These are phyloP conservation scores for Toxoplasma gondii DNA, from an alignment of 169 alveolate genomes.

Conservation along the genomic window DNA sequence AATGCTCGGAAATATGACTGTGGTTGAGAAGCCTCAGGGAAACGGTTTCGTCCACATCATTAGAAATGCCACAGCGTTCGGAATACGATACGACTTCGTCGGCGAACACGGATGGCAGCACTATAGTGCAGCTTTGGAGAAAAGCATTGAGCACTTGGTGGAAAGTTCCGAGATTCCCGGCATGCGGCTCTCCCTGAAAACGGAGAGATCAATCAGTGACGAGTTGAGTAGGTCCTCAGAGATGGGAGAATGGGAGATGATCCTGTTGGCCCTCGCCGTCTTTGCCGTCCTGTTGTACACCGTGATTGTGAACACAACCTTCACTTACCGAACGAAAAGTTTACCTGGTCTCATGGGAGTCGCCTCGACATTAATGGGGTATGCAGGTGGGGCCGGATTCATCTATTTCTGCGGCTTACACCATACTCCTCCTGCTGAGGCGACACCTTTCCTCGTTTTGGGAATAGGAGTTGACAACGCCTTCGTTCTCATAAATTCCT, in stretches of 20 bases:
- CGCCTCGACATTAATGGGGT: constrained; percentile 74
- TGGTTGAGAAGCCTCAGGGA: constrained; percentile 6
- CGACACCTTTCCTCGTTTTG: constrained; percentile 77
- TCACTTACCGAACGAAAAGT: constrained; percentile 45
- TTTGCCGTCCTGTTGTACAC: constrained; percentile 40
- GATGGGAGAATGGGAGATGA: constrained; percentile 40
- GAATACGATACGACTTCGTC: constrained; percentile 40
- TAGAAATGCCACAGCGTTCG: constrained; percentile 34
- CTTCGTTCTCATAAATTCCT: constrained; percentile 80
- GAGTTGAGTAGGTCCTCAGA: constrained; percentile 41
- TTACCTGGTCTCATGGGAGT: constrained; percentile 68
- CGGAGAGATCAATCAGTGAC: constrained; percentile 42
- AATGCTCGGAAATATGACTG: constrained; percentile 36
- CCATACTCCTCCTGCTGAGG: constrained; percentile 78
- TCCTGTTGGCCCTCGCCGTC: constrained; percentile 30
- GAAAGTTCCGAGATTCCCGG: not conserved
- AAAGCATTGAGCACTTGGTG: constrained; percentile 26
- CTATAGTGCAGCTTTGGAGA: constrained; percentile 51
- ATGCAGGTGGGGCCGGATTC: constrained; percentile 76
- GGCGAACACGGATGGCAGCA: constrained; percentile 29
- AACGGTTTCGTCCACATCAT: constrained; percentile 1
- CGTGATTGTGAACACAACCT: constrained; percentile 36
- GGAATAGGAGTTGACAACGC: constrained; percentile 85
- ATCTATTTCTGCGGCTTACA: constrained; percentile 72
- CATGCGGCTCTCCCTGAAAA: not conserved